Base-by-base conservation (phyloP, 1,139 yeast genomes). In the Taphrina wiesneri region DNA sequence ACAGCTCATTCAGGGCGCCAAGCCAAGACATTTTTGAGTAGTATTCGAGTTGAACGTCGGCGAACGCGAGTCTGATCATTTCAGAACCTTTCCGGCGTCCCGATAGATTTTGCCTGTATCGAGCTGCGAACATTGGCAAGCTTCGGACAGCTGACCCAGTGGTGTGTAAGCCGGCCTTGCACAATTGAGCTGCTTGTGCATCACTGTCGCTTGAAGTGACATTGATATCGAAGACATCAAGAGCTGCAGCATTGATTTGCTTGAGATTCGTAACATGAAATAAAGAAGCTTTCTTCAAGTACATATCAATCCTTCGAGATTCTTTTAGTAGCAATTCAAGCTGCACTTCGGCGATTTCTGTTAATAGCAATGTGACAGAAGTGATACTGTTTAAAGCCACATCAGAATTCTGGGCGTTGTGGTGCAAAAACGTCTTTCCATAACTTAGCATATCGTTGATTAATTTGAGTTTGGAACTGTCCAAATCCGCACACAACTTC, bases 1-100 rank as follows among this genome's bases (percentile, higher is more conserved):
- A 21, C 26, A 45, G 23, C 45, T 43, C 19, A 15, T 19, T 41
- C 41, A 61, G 13, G 21, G 45, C n/a, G 4, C 21, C 52, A 15
- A 61, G n/a, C 65, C 65, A 62, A 15, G 54, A 51, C 65, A 62
- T 62, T 28, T 62, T 54, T n/a, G 54, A 28, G 32, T 21, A 23
- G 17, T 43, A 43, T 5, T 30, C 65, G 4, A 52, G 2, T 3
- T 43, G 47, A 2, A 39, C 17, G 21, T 60, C 64, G 7, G 56
- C 41, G n/a, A 60, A 30, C 11, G 46, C 57, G 3, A 60, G n/a
- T 21, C 64, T 43, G 23, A 49, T 9, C 57, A 51, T 49, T 17
- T 26, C 23, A 13, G 15, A 26, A 6, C 57, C 57, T 7, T 9
- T 19, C 15, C 15, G 15, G 13, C 17, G 25, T 5, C 63, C 63